phyloP scores from a whole-genome alignment of 1,284 basidiomycete species.

The Filobasidium uniguttulatum region DNA sequence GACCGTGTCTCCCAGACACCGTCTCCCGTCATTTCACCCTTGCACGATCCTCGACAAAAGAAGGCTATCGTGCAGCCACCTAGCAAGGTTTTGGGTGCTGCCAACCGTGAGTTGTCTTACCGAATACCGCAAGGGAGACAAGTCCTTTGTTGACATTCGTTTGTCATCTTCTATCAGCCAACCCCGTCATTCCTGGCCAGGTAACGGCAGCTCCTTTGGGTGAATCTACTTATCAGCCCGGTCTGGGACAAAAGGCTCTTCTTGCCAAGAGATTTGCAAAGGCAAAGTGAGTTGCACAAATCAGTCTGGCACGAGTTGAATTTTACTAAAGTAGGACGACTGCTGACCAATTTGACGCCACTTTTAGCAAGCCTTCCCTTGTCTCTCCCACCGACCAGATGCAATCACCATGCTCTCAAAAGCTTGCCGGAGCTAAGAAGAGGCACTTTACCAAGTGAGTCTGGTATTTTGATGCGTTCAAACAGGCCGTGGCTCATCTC shows the following conservation, averaged over 20 bases:
- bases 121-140: not conserved
- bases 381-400: conserved; percentile 85
- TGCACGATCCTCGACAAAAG: conserved; percentile 54
- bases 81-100: conserved; percentile 17
- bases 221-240: conserved; percentile 37
- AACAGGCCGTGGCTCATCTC: too few species aligned
- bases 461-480: too few species aligned
- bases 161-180: conserved; percentile 22
- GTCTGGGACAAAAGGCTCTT: conserved; percentile 74
- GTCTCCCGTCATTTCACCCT: conserved; percentile 10
- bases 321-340: too few species aligned
- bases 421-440: conserved; percentile 74
- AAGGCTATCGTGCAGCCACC: conserved; percentile 66
- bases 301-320: too few species aligned
- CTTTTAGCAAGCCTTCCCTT: conserved; percentile 57
- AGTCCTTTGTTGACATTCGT: too few species aligned
- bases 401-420: conserved; percentile 80
- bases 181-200: conserved; percentile 34
- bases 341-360: too few species aligned
- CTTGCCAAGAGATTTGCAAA: conserved; percentile 78
- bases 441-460: conserved; percentile 78
- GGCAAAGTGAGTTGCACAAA: conserved; percentile 53
- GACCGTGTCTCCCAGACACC: conserved; percentile 1
- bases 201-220: conserved; percentile 22
- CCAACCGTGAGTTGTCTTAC: conserved; percentile 3